Conservation (phyloP, 805 yeast species). For the Kuraishia ogatae region DNA sequence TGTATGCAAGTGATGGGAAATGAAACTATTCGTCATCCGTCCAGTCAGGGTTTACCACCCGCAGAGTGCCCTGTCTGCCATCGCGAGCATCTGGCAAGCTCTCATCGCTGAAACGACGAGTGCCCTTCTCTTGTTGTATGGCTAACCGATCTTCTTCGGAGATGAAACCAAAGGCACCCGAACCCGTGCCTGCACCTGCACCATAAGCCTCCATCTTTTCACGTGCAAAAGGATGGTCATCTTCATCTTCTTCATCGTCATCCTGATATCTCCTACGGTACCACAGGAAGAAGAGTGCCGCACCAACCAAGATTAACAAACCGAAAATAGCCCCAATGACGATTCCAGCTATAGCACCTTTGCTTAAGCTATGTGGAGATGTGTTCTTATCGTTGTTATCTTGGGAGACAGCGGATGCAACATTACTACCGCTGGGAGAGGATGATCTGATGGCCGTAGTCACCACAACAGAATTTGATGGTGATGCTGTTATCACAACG, state of each 20-base stretch:
- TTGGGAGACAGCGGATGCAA: conserved; percentile 3
- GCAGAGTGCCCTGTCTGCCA: conserved; percentile 18
- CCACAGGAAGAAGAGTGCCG: conserved; percentile 14
- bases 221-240: conserved; percentile 1
- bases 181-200: neutral
- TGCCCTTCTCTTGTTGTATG: conserved; percentile 14
- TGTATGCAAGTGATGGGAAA: neutral
- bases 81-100: conserved; percentile 26
- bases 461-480: conserved; percentile 4
- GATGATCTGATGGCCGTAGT: conserved; percentile 6
- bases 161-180: conserved; percentile 2
- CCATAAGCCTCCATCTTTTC: conserved; percentile 5
- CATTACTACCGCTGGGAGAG: conserved; percentile 7
- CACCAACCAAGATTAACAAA: conserved; percentile 7
- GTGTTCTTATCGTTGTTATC: conserved; percentile 2
- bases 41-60: conserved; percentile 25
- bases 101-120: conserved; percentile 24
- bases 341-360: conserved; percentile 27
- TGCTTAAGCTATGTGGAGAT: conserved; percentile 10
- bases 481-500: conserved; percentile 11
- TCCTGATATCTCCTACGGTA: conserved; percentile 10
- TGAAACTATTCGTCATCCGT: conserved; percentile 4
- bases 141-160: neutral
- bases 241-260: conserved; percentile 12
- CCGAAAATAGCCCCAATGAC: conserved; percentile 23